Base-by-base conservation (phyloP, 345 rosid species). In the Theobroma cacao region DNA sequence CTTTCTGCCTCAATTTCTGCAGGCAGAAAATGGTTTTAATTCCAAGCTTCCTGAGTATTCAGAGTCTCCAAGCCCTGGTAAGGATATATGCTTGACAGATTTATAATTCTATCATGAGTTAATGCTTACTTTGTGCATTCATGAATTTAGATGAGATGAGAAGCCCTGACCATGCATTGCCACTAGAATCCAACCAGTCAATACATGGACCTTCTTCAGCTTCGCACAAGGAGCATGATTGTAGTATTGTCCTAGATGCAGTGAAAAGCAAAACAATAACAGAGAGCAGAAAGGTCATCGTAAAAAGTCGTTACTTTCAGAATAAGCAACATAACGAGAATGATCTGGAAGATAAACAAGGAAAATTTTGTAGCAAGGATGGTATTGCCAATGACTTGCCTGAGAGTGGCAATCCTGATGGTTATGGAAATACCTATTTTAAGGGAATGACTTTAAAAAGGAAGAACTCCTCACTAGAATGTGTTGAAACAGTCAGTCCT, bases 261-360 rank as follows among this genome's bases (percentile, higher is more conserved):
- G 68, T 75, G 72, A 81, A 84, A 45, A 88, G 75, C 38, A 86
- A 85, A 85, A 82, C 76, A 66, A 82, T 85, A 82, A 81, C 79
- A 30, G 92, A 86, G 64, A 81, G 65, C 82, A 78, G 80, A 61
- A 91, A 88, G 87, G 88, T 82, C 72, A 74, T 85, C 22, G 84
- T 88, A 65, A 85, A 90, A 84, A 92, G 98, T 88, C 79, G 87
- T 38, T 95, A 85, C 82, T 92, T 91, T 60, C 87, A 85, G 84
- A 86, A 83, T 58, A 90, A 92, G 82, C 85, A 88, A 79, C 84
- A 7, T 30, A 78, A 72, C 40, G 79, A 77, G 82, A 87, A 60
- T 80, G 76, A 80, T 70, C 77, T 66, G 78, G 87, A 78, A 45
- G 75, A 79, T 67, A 75, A 82, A 80, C 82, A 79, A 50, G 89